phyloP scores from a whole-genome alignment of 495 filamentous ascomycete genomes.

The Penicillium egyptiacum region DNA sequence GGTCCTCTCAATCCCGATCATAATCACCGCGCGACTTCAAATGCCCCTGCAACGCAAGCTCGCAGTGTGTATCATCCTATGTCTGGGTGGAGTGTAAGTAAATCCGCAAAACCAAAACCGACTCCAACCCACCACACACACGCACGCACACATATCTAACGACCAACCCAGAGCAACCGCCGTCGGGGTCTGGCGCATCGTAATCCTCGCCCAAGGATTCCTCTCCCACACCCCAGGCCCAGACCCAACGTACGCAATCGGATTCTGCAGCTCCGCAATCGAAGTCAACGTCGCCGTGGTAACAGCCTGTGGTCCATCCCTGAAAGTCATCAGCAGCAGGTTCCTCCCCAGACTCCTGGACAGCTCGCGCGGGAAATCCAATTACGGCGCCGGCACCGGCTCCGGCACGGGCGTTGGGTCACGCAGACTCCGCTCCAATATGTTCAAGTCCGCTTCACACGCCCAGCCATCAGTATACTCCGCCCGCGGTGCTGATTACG shows the following conservation, averaged over 20 bases:
- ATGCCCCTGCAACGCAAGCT: constrained; percentile 46
- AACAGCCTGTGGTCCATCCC: constrained; percentile 43
- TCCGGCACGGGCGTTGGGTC: constrained; percentile 5
- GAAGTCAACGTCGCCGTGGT: constrained; percentile 57
- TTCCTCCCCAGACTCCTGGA: constrained; percentile 24
- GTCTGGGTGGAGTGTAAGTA: constrained; percentile 43
- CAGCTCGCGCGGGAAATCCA: constrained; percentile 15
- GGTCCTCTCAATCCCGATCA: constrained; percentile 47
- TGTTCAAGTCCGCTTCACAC: neutral
- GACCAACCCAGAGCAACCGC: constrained; percentile 47
- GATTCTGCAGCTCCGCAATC: constrained; percentile 52
- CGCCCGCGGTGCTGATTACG: constrained; percentile 14
- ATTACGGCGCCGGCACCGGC: constrained; percentile 16
- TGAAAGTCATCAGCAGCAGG: constrained; percentile 27
- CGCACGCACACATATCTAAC: neutral
- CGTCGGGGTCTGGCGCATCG: constrained; percentile 37
- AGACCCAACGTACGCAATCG: constrained; percentile 41
- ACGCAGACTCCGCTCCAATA: constrained; percentile 12
- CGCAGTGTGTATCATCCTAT: constrained; percentile 44
- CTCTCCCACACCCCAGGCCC: constrained; percentile 4
- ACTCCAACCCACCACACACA: neutral
- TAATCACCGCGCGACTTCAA: constrained; percentile 48
- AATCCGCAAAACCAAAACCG: neutral
- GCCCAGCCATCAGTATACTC: neutral
- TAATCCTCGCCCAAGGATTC: constrained; percentile 28